phyloP scores from a whole-genome alignment of 2,329 filamentous ascomycete species.

The Endocalyx cinctus region DNA sequence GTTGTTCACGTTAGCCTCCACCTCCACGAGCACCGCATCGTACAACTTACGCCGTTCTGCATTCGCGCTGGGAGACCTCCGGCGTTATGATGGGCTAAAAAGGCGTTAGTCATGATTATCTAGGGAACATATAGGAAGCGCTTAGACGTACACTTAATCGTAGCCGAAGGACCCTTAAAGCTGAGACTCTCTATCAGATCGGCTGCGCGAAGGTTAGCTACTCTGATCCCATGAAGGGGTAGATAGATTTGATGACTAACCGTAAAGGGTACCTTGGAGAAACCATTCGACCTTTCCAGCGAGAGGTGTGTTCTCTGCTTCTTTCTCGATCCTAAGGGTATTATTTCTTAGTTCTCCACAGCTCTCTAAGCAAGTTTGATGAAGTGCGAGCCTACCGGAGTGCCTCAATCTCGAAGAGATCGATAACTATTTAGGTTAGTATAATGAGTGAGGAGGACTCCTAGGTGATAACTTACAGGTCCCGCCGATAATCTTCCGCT shows the following conservation, averaged over 20 bases:
- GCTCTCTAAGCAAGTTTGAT: too few species aligned
- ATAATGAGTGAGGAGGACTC: slow-evolving; percentile 4
- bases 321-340: slow-evolving; percentile 59
- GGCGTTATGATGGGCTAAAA: slow-evolving; percentile 38
- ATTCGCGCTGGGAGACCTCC: slow-evolving; percentile 36
- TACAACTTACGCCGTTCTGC: slow-evolving; percentile 29
- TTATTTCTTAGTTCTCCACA: too few species aligned
- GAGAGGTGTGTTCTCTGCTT: slow-evolving; percentile 59
- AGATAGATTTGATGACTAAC: too few species aligned
- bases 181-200: slow-evolving; percentile 45
- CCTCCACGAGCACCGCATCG: too few species aligned
- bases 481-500: slow-evolving; percentile 85
- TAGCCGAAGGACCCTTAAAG: slow-evolving; percentile 44
- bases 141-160: slow-evolving; percentile 40
- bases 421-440: slow-evolving; percentile 55
- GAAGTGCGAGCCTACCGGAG: slow-evolving; percentile 18
- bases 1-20: too few species aligned
- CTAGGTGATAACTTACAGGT: slow-evolving; percentile 35
- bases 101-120: too few species aligned
- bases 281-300: slow-evolving; percentile 82
- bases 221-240: too few species aligned
- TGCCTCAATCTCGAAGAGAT: slow-evolving; percentile 78
- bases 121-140: too few species aligned
- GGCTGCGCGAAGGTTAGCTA: too few species aligned
- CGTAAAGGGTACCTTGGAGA: slow-evolving; percentile 81